A percentile compares a stretch with the other conserved stretches of the same genome.
Conservation (phyloP, 2,329 filamentous ascomycete genomes). For the Aspergillus fischeri region DNA sequence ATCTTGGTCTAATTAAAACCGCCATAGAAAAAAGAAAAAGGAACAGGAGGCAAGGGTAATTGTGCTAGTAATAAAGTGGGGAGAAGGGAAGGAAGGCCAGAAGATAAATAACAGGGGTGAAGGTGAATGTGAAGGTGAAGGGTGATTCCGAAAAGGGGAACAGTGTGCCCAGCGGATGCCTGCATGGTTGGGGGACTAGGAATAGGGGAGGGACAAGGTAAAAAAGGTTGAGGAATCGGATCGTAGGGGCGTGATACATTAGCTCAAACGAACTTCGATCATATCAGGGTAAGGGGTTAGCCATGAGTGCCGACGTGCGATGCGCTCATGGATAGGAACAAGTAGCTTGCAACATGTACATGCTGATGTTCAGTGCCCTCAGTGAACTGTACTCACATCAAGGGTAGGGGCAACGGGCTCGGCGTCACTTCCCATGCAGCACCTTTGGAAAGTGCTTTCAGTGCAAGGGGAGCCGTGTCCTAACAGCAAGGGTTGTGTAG, state of each 20-base stretch:
- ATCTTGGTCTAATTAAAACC: slow-evolving; percentile 38
- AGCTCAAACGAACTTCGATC: neutral
- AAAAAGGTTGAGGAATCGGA: slow-evolving; percentile 16
- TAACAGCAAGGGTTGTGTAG: slow-evolving; percentile 7
- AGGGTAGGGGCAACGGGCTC: slow-evolving; percentile 7
- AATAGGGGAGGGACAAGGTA: slow-evolving; percentile 14
- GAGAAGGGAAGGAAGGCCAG: slow-evolving; percentile 9
- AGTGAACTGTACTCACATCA: slow-evolving; percentile 4
- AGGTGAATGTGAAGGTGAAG: neutral
- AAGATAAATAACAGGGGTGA: slow-evolving; percentile 2
- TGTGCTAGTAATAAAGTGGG: slow-evolving; percentile 12
- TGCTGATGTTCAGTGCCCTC: slow-evolving; percentile 12
- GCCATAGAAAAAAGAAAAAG: slow-evolving; percentile 15
- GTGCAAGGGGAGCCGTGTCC: slow-evolving; percentile 10
- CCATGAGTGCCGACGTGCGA: slow-evolving; percentile 4
- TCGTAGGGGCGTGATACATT: neutral
- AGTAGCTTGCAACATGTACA: slow-evolving; percentile 1
- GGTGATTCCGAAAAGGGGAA: neutral
- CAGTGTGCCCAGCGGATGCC: slow-evolving; percentile 8
- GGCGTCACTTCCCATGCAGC: slow-evolving; percentile 17
- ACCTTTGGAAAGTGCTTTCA: slow-evolving; percentile 9
- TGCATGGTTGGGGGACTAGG: slow-evolving; percentile 16
- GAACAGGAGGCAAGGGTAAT: slow-evolving; percentile 4
- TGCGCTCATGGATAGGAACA: slow-evolving; percentile 1
- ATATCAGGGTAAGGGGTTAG: neutral